Conservation (phyloP, 2,329 filamentous ascomycete genomes). For the Fusarium guadeloupense region DNA sequence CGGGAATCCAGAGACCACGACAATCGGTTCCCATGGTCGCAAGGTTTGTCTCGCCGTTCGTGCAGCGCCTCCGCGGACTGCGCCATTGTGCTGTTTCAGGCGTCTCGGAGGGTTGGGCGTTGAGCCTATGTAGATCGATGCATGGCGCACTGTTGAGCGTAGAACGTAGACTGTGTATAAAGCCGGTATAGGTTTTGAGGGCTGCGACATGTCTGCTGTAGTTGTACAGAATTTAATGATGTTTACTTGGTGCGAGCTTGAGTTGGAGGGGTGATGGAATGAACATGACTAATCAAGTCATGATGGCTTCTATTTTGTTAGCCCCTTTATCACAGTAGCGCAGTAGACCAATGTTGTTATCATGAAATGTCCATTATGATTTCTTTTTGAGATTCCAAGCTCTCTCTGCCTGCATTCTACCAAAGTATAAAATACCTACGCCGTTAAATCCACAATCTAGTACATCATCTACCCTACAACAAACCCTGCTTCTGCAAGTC, state of each 20-base stretch:
- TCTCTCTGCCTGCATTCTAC: background rate
- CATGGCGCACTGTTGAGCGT: conserved; percentile 78
- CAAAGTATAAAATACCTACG: background rate
- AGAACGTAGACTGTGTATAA: conserved; percentile 95
- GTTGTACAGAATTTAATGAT: conserved; percentile 6
- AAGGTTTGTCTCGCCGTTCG: conserved; percentile 74
- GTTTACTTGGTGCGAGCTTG: conserved; percentile 29
- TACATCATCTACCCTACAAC: conserved; percentile 59
- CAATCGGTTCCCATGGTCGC: conserved; percentile 91
- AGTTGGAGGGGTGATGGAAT: conserved; percentile 37
- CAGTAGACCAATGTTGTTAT: background rate
- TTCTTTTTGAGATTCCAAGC: background rate
- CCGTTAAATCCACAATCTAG: conserved; percentile 14
- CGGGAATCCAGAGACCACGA: conserved; percentile 87
- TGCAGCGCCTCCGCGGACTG: conserved; percentile 80
- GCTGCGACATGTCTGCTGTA: conserved; percentile 50
- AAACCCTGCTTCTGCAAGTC: conserved; percentile 94
- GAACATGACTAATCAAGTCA: conserved; percentile 37
- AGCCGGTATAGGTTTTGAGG: conserved; percentile 74
- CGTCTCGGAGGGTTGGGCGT: conserved; percentile 88
- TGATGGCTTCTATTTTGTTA: conserved; percentile 7
- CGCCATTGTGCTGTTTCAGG: conserved; percentile 91
- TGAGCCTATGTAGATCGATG: conserved; percentile 86
- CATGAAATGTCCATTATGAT: background rate
- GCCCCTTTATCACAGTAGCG: background rate